A percentile compares a stretch with the other conserved stretches of the same genome.
phyloP scores from a whole-genome alignment of 257 asterid genomes.

The Capsicum baccatum region DNA sequence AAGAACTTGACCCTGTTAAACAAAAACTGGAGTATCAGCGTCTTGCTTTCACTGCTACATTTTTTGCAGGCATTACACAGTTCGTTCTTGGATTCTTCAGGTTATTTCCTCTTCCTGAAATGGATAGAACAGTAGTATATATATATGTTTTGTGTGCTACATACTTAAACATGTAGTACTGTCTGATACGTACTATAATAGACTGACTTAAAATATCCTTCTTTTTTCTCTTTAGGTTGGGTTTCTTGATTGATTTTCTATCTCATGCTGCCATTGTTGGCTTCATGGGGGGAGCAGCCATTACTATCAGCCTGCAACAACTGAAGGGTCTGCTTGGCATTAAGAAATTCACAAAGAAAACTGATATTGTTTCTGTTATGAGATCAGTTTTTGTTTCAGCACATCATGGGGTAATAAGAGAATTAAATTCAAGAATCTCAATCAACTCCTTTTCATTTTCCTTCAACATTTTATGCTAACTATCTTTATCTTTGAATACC shows the following conservation, averaged over 20 bases:
- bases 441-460: background rate
- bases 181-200: background rate
- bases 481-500: slow-evolving; percentile 23
- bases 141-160: background rate
- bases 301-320: slow-evolving; percentile 77
- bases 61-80: slow-evolving; percentile 75
- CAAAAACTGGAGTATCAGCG: slow-evolving; percentile 54
- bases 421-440: background rate
- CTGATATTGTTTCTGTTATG: slow-evolving; percentile 70
- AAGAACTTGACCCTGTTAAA: slow-evolving; percentile 59
- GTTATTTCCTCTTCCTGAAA: slow-evolving; percentile 33
- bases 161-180: background rate
- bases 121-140: background rate
- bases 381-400: slow-evolving; percentile 51
- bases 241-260: slow-evolving; percentile 77
- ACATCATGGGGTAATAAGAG: slow-evolving; percentile 63
- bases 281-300: slow-evolving; percentile 82
- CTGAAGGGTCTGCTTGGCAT: slow-evolving; percentile 78
- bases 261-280: slow-evolving; percentile 82
- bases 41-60: slow-evolving; percentile 79
- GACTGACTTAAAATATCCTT: background rate
- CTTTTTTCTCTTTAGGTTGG: slow-evolving; percentile 49
- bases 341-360: slow-evolving; percentile 66
- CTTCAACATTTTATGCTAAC: background rate
- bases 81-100: slow-evolving; percentile 71